Percentiles rank a stretch among this genome's conserved stretches.
Conservation (phyloP, 345 rosid species). For the Citrus australasica region DNA sequence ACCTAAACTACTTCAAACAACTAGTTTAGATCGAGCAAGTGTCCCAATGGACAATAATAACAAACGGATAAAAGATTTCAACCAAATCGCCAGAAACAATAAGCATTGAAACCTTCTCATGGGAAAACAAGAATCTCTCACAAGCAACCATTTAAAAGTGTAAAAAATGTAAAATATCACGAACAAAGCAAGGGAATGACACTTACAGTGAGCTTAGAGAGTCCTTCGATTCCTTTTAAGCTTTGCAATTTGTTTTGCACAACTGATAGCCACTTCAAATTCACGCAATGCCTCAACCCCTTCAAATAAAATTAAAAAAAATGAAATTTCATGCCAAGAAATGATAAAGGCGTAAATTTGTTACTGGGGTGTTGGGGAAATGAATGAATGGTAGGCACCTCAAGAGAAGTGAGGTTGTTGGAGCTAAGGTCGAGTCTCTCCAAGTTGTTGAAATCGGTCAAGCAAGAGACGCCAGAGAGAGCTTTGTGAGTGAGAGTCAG, state of each 20-base stretch:
- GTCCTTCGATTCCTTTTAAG: slow-evolving; percentile 70
- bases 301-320: slow-evolving; percentile 9
- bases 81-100: not conserved
- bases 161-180: not conserved
- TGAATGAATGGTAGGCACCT: slow-evolving; percentile 31
- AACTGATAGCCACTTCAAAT: slow-evolving; percentile 86
- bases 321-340: not conserved
- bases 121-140: not conserved
- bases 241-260: slow-evolving; percentile 77
- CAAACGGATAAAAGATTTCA: not conserved
- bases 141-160: not conserved
- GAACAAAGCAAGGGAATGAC: not conserved
- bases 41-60: not conserved
- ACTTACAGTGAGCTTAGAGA: slow-evolving; percentile 71
- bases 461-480: slow-evolving; percentile 71
- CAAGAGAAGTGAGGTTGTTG: slow-evolving; percentile 72
- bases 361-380: not conserved
- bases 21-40: too few relatives aligned
- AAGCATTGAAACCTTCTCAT: not conserved
- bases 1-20: not conserved
- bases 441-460: slow-evolving; percentile 64
- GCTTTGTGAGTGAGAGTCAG: slow-evolving; percentile 65
- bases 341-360: not conserved
- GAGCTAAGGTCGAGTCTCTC: slow-evolving; percentile 80
- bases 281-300: slow-evolving; percentile 67